Evolutionary conservation across 2,329 filamentous ascomycete species (phyloP).

Genomic region (Alternaria dauci): DNA sequence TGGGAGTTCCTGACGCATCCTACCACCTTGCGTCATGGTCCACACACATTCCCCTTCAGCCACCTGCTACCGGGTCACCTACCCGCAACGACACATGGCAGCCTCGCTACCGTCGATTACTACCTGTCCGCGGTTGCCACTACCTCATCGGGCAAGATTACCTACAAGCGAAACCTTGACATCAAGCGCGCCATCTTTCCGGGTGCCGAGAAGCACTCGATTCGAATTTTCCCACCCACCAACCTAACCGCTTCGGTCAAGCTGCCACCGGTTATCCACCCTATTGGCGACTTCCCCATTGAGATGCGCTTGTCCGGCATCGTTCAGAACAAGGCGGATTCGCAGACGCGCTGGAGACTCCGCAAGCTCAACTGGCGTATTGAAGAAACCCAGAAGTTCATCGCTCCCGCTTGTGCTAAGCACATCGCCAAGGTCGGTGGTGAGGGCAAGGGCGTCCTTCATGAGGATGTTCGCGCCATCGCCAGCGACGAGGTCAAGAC

Average conservation of each 20-base stretch:
- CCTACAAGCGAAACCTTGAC: constrained; percentile 72
- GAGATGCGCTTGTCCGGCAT: constrained; percentile 87
- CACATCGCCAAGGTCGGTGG: constrained; percentile 73
- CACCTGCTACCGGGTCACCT: constrained; percentile 84
- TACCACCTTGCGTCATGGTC: constrained; percentile 56
- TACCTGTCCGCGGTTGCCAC: constrained; percentile 65
- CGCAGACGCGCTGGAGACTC: constrained; percentile 84
- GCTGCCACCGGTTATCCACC: constrained; percentile 83
- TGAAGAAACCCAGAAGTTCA: constrained; percentile 82
- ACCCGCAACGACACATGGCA: constrained; percentile 81
- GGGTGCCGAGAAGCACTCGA: constrained; percentile 83
- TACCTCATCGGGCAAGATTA: constrained; percentile 67
- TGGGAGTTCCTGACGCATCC: constrained; percentile 72
- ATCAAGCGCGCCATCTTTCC: constrained; percentile 82
- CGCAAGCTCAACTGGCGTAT: constrained; percentile 93
- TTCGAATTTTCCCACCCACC: constrained; percentile 95
- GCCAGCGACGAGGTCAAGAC: constrained; percentile 82
- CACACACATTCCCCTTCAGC: constrained; percentile 87
- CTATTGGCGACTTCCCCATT: constrained; percentile 81
- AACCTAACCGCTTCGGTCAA: constrained; percentile 88
- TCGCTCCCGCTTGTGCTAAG: constrained; percentile 80
- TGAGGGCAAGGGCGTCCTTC: constrained; percentile 73
- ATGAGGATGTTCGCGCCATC: constrained; percentile 78
- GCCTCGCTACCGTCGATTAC: constrained; percentile 78
- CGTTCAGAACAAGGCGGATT: constrained; percentile 71